These are phyloP conservation scores for Fusarium caatingaense DNA, from an alignment of 2,329 filamentous ascomycete genomes.

Conservation along the genomic window DNA sequence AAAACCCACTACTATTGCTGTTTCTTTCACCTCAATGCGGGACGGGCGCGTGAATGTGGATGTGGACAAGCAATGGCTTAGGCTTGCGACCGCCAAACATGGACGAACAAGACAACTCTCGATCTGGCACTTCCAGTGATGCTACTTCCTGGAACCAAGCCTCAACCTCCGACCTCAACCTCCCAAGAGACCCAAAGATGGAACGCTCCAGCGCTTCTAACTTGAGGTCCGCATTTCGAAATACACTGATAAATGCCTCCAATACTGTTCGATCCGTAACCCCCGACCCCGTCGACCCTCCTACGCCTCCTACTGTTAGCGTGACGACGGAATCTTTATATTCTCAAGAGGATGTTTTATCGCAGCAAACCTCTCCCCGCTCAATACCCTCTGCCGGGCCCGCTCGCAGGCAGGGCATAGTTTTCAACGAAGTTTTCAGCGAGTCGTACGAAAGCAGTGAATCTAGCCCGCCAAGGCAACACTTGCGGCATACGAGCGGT, in stretches of 20 bases:
- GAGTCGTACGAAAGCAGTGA: slow-evolving; percentile 61
- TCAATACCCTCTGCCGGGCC: slow-evolving; percentile 49
- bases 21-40: slow-evolving; percentile 47
- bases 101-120: slow-evolving; percentile 56
- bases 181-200: slow-evolving; percentile 47
- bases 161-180: slow-evolving; percentile 46
- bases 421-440: slow-evolving; percentile 68
- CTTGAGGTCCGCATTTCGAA: slow-evolving; percentile 51
- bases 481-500: slow-evolving; percentile 49
- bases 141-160: slow-evolving; percentile 50
- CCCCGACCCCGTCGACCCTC: slow-evolving; percentile 64
- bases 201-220: slow-evolving; percentile 53
- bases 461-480: slow-evolving; percentile 53
- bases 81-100: slow-evolving; percentile 59
- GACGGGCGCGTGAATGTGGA: slow-evolving; percentile 51
- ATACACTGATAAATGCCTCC: slow-evolving; percentile 48
- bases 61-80: slow-evolving; percentile 58
- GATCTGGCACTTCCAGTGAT: slow-evolving; percentile 52
- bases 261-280: slow-evolving; percentile 73
- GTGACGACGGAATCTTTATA: slow-evolving; percentile 41
- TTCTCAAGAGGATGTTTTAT: slow-evolving; percentile 41
- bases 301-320: slow-evolving; percentile 39
- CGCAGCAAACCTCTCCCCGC: slow-evolving; percentile 51
- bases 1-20: slow-evolving; percentile 15
- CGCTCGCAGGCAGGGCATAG: slow-evolving; percentile 66